Base-by-base conservation (phyloP, 78 protist species). In the Bodo saltans region DNA sequence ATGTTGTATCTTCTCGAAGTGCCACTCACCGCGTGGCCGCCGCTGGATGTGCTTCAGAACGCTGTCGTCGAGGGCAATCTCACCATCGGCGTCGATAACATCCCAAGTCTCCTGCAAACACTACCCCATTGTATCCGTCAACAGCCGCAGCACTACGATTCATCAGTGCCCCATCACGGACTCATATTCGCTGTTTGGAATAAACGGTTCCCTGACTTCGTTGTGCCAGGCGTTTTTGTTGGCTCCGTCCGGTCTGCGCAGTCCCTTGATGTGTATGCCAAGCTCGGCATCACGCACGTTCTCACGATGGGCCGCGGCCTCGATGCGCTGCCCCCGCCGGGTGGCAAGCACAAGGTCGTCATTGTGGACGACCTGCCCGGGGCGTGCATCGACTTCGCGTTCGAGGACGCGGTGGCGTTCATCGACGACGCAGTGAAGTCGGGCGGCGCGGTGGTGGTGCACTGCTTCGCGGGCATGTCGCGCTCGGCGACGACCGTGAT, bases 391-490 rank as follows among this genome's bases (percentile, higher is more conserved):
- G 4, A 28, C 32, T 40, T 40, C 33, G 4, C 42, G 41, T 83
- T 83, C 12, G 74, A 79, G 42, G 72, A 12, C 21, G 78, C 78
- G 32, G 1, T 39, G 47, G 88, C 40, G 34, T 85, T 37, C 53
- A 68, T 75, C 70, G 88, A 85, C n/a, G 28, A 23, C 28, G 88
- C 42, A 27, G 12, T 25, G 29, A 29, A 4, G 47, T 11, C 74
- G 4, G 21, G 33, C 29, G 3, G 12, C 38, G 68, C 74, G 8
- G 37, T 85, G 28, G 74, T 85, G 34, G 76, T 85, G 41, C 88
- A 85, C 70, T 85, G 88, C 68, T 85, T 72, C 69, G 79, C 79
- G 12, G 88, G 88, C 34, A 1, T 74, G 27, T 32, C 41, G 35
- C 76, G 88, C 71, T 85, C 88, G 68, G 88, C 52, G 32, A 52